phyloP scores from a whole-genome alignment of 164 flowering plant genomes.

The Dillenia suffruticosa region DNA sequence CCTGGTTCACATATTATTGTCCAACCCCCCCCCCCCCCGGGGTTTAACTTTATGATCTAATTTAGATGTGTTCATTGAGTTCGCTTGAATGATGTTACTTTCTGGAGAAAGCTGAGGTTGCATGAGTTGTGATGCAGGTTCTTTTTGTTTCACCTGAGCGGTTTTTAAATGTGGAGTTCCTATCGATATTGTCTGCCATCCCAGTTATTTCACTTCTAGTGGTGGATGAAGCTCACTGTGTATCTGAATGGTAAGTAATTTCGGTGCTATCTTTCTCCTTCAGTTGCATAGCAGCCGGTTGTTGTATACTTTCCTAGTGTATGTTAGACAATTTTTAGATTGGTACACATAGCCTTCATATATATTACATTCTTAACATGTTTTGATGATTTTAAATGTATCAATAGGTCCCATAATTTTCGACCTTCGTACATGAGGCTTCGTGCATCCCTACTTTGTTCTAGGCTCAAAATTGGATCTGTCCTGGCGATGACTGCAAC shows the following conservation, averaged over 20 bases:
- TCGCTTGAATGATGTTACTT: neutral
- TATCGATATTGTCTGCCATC: constrained; percentile 52
- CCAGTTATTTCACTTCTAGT: constrained; percentile 72
- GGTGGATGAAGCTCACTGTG: constrained; percentile 97
- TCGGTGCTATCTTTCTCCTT: neutral
- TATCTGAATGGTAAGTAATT: constrained; percentile 86
- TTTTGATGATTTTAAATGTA: constrained; percentile 3
- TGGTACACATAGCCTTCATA: neutral
- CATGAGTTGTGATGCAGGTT: constrained; percentile 46
- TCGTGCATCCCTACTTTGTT: constrained; percentile 69
- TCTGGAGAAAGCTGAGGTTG: constrained; percentile 8
- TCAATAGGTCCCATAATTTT: constrained; percentile 92
- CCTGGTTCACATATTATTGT: neutral
- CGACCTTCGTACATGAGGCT: constrained; percentile 97
- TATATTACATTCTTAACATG: neutral
- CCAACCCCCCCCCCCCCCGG: too few species aligned
- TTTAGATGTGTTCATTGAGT: neutral
- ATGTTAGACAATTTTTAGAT: neutral
- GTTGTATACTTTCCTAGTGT: neutral
- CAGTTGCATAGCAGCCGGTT: too few species aligned
- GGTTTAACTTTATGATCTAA: too few species aligned
- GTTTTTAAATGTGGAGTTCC: constrained; percentile 66
- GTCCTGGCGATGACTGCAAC: constrained; percentile 99
- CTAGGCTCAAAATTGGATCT: constrained; percentile 57
- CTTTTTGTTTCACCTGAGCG: constrained; percentile 98